phyloP scores from a whole-genome alignment of 148 eudicot genomes.

The Selenicereus undatus region DNA sequence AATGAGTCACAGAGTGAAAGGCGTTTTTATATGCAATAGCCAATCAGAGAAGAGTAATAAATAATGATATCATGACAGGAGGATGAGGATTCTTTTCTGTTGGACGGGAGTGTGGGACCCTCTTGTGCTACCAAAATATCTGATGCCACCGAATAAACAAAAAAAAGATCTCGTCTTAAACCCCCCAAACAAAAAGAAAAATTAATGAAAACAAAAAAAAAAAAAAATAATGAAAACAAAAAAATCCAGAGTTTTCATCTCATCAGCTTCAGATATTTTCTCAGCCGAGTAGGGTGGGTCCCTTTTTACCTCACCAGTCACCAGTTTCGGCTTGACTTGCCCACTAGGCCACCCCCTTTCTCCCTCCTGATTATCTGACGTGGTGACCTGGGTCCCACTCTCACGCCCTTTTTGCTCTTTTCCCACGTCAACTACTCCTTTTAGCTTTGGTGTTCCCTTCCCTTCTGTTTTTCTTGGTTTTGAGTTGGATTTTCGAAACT shows the following conservation, averaged over 20 bases:
- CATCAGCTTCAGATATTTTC: neutral
- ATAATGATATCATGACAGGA: neutral
- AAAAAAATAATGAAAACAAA: too few relatives aligned
- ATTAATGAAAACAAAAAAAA: neutral
- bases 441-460: neutral
- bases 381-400: neutral
- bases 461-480: neutral
- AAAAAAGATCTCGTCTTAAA: neutral
- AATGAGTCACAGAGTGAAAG: neutral
- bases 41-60: neutral
- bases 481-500: neutral
- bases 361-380: neutral
- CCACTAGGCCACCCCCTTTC: too few relatives aligned
- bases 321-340: neutral
- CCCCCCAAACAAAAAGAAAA: neutral
- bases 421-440: neutral
- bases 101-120: neutral
- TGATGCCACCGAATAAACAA: neutral
- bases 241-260: neutral
- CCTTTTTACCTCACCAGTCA: neutral
- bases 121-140: neutral
- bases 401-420: slow-evolving; percentile 6
- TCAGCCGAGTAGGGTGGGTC: neutral
- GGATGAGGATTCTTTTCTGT: neutral
- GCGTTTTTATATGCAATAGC: neutral